Conservation (phyloP, 306 rosid species). For the Argentina anserina region DNA sequence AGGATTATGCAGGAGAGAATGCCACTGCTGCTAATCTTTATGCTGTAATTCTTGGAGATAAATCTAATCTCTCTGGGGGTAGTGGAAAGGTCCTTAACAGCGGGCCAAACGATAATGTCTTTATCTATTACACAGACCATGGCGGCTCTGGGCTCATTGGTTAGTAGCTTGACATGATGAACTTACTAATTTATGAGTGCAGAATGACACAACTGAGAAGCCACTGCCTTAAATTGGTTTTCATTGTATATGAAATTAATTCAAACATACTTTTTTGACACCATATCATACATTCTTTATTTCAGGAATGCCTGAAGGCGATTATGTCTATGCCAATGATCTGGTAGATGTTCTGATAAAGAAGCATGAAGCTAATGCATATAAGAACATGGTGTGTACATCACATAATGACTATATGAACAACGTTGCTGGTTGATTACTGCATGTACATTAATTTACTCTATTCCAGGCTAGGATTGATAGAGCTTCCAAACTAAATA, state of each 20-base stretch:
- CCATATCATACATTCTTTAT: background rate
- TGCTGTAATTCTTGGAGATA: slow-evolving; percentile 55
- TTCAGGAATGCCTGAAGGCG: slow-evolving; percentile 34
- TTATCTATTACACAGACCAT: slow-evolving; percentile 55
- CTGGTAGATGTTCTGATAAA: slow-evolving; percentile 34
- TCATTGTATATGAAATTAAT: background rate
- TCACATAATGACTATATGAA: background rate
- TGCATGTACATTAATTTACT: background rate
- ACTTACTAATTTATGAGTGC: background rate
- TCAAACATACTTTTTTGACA: background rate
- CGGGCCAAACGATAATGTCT: slow-evolving; percentile 51
- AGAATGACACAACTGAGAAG: background rate
- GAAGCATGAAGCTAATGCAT: slow-evolving; percentile 41
- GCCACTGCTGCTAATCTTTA: slow-evolving; percentile 32
- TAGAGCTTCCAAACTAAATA: background rate
- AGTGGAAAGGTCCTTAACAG: slow-evolving; percentile 58
- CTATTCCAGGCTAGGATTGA: background rate
- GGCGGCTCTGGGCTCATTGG: slow-evolving; percentile 40
- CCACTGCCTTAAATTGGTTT: background rate
- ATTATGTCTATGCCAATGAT: slow-evolving; percentile 20
- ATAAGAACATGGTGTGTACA: slow-evolving; percentile 46
- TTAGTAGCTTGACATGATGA: slow-evolving; percentile 6
- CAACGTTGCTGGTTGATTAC: background rate
- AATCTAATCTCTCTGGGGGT: slow-evolving; percentile 44
- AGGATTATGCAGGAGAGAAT: slow-evolving; percentile 43